A percentile compares a stretch with the other conserved stretches of the same genome.
Evolutionary conservation across 352 stramenopile genomes (phyloP).

Genomic region (Phytophthora colocasiae): DNA sequence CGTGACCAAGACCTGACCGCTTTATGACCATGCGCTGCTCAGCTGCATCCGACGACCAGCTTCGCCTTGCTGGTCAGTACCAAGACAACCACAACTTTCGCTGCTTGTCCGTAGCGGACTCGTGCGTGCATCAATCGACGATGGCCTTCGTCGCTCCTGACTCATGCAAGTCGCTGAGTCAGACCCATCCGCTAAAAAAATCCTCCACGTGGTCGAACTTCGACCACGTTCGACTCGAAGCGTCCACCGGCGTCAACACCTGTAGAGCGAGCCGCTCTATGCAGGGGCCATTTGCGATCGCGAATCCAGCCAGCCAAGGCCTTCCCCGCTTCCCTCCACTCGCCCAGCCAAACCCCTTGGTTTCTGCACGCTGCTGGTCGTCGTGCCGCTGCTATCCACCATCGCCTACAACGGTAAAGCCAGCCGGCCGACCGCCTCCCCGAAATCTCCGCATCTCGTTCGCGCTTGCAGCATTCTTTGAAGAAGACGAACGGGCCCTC

Average conservation of each 20-base stretch:
- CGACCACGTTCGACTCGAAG: too few species aligned
- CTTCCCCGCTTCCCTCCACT: conserved; percentile 3
- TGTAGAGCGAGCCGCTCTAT: conserved; percentile 13
- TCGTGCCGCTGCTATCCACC: conserved; percentile 16
- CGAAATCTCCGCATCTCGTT: conserved; percentile 36
- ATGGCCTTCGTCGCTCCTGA: conserved; percentile 14
- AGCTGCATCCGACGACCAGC: background rate
- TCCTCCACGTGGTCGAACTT: background rate
- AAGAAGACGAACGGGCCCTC: conserved; percentile 3
- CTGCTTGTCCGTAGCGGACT: background rate
- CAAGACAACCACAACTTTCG: too few species aligned
- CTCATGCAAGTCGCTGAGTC: conserved; percentile 26
- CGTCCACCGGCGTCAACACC: conserved; percentile 32
- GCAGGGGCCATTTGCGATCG: conserved; percentile 18
- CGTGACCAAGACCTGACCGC: background rate
- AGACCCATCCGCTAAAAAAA: conserved; percentile 17
- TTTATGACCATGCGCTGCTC: too few species aligned
- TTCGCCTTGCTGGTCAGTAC: conserved; percentile 12
- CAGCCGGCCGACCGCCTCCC: conserved; percentile 15
- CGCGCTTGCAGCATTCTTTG: conserved; percentile 15
- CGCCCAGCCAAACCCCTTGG: background rate
- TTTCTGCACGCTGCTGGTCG: conserved; percentile 18
- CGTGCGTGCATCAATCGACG: conserved; percentile 1
- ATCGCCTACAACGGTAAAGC: background rate
- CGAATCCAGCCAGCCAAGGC: conserved; percentile 20